Evolutionary conservation across 805 yeast genomes (phyloP).

Genomic region (Maudiozyma pseudohumilis): DNA sequence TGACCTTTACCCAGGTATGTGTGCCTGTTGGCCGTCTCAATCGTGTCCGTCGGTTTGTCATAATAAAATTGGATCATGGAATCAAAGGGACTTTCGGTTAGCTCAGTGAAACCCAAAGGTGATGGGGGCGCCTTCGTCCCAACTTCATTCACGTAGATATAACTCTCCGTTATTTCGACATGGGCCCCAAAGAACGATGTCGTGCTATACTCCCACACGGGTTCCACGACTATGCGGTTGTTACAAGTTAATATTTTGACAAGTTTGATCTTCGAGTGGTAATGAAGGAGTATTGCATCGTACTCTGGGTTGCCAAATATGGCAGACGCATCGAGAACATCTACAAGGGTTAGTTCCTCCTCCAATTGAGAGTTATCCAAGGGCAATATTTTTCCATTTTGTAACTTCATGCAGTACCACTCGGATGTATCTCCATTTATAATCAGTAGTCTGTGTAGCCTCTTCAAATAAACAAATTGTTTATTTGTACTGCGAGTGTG

Average conservation of each 20-base stretch:
- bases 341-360: slow-evolving; percentile 3
- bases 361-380: slow-evolving; percentile 12
- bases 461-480: slow-evolving; percentile 12
- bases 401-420: slow-evolving; percentile 22
- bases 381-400: slow-evolving; percentile 18
- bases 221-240: slow-evolving; percentile 9
- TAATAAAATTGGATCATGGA: background rate
- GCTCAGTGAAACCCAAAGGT: background rate
- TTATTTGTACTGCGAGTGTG: slow-evolving; percentile 20
- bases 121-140: slow-evolving; percentile 4
- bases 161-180: too few species aligned
- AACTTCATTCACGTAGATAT: slow-evolving; percentile 4
- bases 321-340: slow-evolving; percentile 9
- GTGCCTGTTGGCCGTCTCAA: slow-evolving; percentile 4
- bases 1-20: slow-evolving; percentile 7
- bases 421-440: slow-evolving; percentile 14
- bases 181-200: too few species aligned
- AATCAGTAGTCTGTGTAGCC: slow-evolving; percentile 22
- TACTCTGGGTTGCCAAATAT: background rate
- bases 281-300: slow-evolving; percentile 9
- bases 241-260: slow-evolving; percentile 12
- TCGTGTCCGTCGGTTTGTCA: background rate
- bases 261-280: slow-evolving; percentile 10
- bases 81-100: background rate
- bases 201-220: too few species aligned